Base-by-base conservation (phyloP, 139 green algal species). In the Desmodesmus armatus region DNA sequence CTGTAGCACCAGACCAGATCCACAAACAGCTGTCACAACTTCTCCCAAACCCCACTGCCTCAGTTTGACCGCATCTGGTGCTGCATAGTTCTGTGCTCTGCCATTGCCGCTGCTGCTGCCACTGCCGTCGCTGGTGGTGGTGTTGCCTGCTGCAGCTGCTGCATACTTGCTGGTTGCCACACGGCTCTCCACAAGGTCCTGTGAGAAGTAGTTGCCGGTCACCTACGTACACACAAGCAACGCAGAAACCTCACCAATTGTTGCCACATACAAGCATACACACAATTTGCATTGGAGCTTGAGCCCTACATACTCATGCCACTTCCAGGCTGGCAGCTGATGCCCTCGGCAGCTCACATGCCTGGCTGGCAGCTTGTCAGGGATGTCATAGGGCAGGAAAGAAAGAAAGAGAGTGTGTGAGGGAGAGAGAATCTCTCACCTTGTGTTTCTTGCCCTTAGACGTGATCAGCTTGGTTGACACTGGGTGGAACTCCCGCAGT, bases 401-500 rank as follows among this genome's bases (percentile, higher is more conserved):
- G n/a, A n/a, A n/a, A n/a, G n/a, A n/a, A n/a, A n/a, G n/a, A n/a
- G n/a, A n/a, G n/a, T n/a, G n/a, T n/a, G n/a, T n/a, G n/a, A n/a
- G 53, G n/a, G n/a, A n/a, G n/a, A n/a, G n/a, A n/a, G n/a, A n/a
- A n/a, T n/a, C n/a, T n/a, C n/a, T 25, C 65, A 89, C 85, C 67
- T 90, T 89, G 63, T 92, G 88, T 31, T 92, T 90, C 78, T 79
- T 89, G 74, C 79, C 84, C 40, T 63, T 85, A 5, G 63, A 77
- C 3, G 40, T 60, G 13, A 92, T 67, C 2, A 92, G 84, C 81
- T 92, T 92, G 51, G 89, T 92, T 76, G 75, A 87, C 15, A 90
- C 65, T 3, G 89, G 89, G 39, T 92, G 89, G 65, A 92, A 92
- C 29, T 92, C 89, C 0, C 89, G 69, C 62, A 92, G 81, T 53